A percentile compares a stretch with the other conserved stretches of the same genome.
Conservation (phyloP, 495 filamentous ascomycete genomes). For the Talaromyces nanjingensis region DNA sequence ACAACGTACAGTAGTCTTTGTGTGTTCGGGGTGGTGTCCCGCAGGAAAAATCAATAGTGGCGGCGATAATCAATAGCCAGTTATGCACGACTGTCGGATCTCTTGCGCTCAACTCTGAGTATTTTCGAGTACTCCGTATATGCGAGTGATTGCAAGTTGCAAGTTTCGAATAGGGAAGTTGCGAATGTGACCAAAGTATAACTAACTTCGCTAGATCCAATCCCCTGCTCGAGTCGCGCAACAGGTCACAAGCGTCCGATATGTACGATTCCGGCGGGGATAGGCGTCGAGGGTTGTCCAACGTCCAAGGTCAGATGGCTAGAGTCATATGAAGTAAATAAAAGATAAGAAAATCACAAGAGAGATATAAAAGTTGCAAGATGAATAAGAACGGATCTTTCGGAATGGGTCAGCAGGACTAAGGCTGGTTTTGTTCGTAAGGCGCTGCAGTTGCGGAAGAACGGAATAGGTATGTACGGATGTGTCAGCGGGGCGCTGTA, state of each 20-base stretch:
- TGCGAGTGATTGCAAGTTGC: no score
- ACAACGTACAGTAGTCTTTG: neutral
- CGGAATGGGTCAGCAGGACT: neutral
- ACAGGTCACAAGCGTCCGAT: neutral
- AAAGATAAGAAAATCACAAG: neutral
- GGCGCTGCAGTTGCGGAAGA: neutral
- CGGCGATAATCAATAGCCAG: constrained; percentile 2
- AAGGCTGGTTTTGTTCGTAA: neutral
- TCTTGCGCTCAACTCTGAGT: no score
- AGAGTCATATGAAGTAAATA: neutral
- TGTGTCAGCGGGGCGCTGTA: neutral
- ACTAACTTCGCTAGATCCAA: neutral
- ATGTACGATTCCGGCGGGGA: neutral
- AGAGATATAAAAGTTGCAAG: neutral
- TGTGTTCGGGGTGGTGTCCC: neutral
- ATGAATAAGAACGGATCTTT: neutral
- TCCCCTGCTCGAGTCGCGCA: neutral
- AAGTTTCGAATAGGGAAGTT: neutral
- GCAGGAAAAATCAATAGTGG: constrained; percentile 4
- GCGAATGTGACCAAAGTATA: neutral
- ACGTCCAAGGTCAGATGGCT: neutral
- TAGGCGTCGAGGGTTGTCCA: neutral
- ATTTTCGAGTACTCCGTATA: no score
- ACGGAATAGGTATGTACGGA: neutral
- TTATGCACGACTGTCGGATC: neutral